Evolutionary conservation across 192 early-diverging fungal genomes (phyloP), one percentile per base, ranked within the genome.

Genomic region (Mortierella alpina): DNA sequence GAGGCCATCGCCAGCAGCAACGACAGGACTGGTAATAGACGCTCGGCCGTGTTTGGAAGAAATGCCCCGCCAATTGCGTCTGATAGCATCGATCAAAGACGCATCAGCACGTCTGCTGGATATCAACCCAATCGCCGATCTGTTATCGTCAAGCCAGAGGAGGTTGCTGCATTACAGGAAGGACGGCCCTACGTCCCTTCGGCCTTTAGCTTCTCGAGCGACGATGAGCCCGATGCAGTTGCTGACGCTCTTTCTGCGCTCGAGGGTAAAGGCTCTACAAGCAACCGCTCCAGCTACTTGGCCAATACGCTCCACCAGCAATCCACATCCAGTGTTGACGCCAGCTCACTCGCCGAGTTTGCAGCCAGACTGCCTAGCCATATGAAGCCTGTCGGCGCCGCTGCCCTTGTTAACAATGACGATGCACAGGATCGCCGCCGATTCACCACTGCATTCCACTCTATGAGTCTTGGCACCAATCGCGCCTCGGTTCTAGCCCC

Each of bases 371-470:
- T 79, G 18, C 76, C 76, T 7, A 61, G 49, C 10, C 76, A 79
- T 40, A 67, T 79, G 64, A 70, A 70, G 51, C 52, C 63, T 0
- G 15, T 56, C 5, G 67, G 59, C 4, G 48, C 20, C 18, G 75
- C 75, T 9, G 49, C 64, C 8, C 70, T 71, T 44, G 68, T 79
- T 11, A 79, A 79, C 47, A 72, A 71, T 14, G 76, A 79, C 18
- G 76, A 79, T 67, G 63, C 69, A 6, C 74, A 69, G 14, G 76
- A 79, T 46, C 76, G 76, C 49, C 76, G 76, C 22, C 63, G 76
- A 23, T 79, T 55, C 53, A 79, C 76, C 10, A 79, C 76, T 17
- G 76, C 69, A 14, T 79, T 79, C 47, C 72, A 66, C 39, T 73
- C 71, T 2, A 15, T 41, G 12, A 15, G 55, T 47, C 12, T 45